These are phyloP conservation scores for Panaeolus cyanescens DNA, from an alignment of 768 basidiomycete genomes.

Conservation along the genomic window DNA sequence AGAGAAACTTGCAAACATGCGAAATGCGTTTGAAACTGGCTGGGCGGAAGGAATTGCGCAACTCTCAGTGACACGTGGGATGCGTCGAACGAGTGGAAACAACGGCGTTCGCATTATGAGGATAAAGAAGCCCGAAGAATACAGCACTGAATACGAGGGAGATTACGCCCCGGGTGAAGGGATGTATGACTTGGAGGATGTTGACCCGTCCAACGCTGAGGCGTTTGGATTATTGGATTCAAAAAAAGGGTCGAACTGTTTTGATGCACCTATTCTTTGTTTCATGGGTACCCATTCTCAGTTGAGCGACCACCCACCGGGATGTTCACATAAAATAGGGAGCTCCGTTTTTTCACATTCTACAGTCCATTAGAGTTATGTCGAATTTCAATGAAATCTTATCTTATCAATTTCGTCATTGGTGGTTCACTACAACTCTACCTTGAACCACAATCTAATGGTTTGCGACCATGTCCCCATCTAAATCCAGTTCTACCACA, in stretches of 20 bases:
- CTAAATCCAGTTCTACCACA: conserved; percentile 5
- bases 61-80: conserved; percentile 47
- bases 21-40: conserved; percentile 57
- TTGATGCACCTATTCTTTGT: conserved; percentile 39
- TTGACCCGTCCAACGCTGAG: conserved; percentile 28
- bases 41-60: conserved; percentile 63
- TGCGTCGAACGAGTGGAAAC: conserved; percentile 46
- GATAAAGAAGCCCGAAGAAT: conserved; percentile 3
- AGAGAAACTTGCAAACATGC: conserved; percentile 41
- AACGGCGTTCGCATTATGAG: conserved; percentile 48
- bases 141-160: conserved; percentile 17
- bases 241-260: conserved; percentile 6
- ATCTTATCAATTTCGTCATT: conserved; percentile 16
- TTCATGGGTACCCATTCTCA: conserved; percentile 30
- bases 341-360: not conserved
- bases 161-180: conserved; percentile 26
- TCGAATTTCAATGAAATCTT: conserved; percentile 1
- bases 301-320: not conserved
- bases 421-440: not conserved
- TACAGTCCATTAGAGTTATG: not conserved
- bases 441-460: not conserved
- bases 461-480: conserved; percentile 9
- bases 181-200: conserved; percentile 37
- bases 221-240: conserved; percentile 26
- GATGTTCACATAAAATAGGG: not conserved